Conservation (phyloP, 495 filamentous ascomycete genomes). For the Penicillium coprophilum region DNA sequence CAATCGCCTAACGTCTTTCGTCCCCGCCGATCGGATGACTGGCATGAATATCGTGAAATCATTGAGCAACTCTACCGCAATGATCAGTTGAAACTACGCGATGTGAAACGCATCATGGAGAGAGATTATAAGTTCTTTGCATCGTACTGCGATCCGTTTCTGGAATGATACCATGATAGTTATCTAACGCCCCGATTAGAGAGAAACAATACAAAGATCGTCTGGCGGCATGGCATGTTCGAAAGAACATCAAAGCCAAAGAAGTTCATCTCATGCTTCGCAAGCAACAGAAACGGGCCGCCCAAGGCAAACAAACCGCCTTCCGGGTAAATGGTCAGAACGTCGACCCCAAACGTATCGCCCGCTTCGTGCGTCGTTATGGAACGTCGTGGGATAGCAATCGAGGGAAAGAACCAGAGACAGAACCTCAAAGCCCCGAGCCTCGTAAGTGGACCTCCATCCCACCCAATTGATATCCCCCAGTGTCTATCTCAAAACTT, state of each 20-base stretch:
- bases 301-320: conserved; percentile 44
- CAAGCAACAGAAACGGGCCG: conserved; percentile 45
- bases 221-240: conserved; percentile 44
- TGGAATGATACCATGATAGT: too few species aligned
- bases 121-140: conserved; percentile 43
- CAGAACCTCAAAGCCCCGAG: conserved; percentile 33
- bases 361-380: conserved; percentile 42
- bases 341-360: conserved; percentile 40
- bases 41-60: conserved; percentile 41
- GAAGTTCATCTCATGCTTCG: conserved; percentile 46
- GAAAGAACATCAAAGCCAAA: conserved; percentile 47
- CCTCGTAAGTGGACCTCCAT: conserved; percentile 28
- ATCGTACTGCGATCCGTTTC: conserved; percentile 35
- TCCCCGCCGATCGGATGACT: conserved; percentile 45
- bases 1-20: conserved; percentile 31
- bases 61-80: conserved; percentile 46
- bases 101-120: conserved; percentile 47
- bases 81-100: conserved; percentile 43
- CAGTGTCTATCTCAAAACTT: not conserved
- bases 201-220: conserved; percentile 52
- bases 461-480: not conserved
- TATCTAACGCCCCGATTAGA: conserved; percentile 27
- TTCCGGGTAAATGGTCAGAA: conserved; percentile 41
- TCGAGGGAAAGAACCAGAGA: conserved; percentile 23
- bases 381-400: conserved; percentile 26